These are phyloP conservation scores for Ophiocytium majus DNA, from an alignment of 352 stramenopile genomes.

Conservation along the genomic window DNA sequence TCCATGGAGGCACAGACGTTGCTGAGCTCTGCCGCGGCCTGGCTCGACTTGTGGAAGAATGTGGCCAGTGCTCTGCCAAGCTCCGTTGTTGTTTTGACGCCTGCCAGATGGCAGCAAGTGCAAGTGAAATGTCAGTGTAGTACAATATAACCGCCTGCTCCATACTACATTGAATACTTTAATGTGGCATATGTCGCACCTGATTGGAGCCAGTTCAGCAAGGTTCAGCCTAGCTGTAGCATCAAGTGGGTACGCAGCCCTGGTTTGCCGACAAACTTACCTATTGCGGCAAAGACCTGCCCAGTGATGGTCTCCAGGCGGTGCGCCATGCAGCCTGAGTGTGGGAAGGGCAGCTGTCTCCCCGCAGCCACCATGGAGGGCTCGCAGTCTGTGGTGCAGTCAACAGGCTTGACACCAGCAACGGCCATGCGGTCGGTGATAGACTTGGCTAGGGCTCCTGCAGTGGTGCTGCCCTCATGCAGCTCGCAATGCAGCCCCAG, in stretches of 20 bases:
- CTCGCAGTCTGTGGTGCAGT: conserved; percentile 24
- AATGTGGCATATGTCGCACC: not conserved
- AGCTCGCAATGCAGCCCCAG: conserved; percentile 15
- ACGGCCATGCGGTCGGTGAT: not conserved
- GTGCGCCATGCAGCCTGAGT: conserved; percentile 21
- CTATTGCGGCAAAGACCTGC: conserved; percentile 10
- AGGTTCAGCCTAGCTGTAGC: not conserved
- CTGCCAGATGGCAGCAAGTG: not conserved
- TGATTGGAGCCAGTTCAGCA: not conserved
- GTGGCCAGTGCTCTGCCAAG: not conserved
- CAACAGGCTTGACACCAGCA: not conserved
- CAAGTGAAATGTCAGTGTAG: not conserved
- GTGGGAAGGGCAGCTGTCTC: conserved; percentile 11
- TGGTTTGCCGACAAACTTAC: not conserved
- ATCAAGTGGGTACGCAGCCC: no score
- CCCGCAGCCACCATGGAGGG: conserved; percentile 32
- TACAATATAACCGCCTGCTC: no score
- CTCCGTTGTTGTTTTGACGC: conserved; percentile 11
- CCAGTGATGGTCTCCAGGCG: conserved; percentile 17
- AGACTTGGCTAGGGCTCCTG: not conserved
- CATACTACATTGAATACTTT: not conserved
- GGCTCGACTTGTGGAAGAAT: conserved; percentile 14
- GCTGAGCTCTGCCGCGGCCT: conserved; percentile 12
- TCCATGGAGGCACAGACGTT: not conserved
- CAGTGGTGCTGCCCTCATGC: conserved; percentile 18